A percentile compares a stretch with the other conserved stretches of the same genome.
Evolutionary conservation across 2,329 filamentous ascomycete genomes (phyloP).

Genomic region (Trichoderma gracile): DNA sequence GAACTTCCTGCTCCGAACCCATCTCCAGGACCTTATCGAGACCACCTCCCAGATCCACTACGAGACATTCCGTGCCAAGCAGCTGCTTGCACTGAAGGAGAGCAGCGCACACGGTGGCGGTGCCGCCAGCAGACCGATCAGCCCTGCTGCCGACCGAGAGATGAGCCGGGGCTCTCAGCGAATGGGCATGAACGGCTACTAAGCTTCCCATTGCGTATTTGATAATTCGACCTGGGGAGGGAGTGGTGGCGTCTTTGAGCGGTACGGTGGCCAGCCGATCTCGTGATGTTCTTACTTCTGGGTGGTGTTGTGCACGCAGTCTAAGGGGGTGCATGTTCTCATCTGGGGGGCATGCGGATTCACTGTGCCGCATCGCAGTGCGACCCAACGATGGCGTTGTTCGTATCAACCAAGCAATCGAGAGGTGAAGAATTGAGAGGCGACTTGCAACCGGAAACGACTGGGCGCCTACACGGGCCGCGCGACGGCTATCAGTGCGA

Average conservation of each 20-base stretch:
- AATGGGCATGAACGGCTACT: constrained; percentile 99
- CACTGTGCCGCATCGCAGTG: constrained; percentile 26
- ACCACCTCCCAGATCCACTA: constrained; percentile 99
- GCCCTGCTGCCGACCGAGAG: constrained; percentile 89
- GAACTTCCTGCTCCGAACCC: constrained; percentile 97
- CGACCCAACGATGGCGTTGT: constrained; percentile 29
- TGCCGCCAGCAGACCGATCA: constrained; percentile 84
- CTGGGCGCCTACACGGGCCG: constrained; percentile 11
- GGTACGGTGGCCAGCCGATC: constrained; percentile 28
- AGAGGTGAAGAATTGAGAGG: constrained; percentile 26
- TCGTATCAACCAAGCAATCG: constrained; percentile 29
- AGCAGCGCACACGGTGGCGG: constrained; percentile 81
- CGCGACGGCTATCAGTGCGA: background rate
- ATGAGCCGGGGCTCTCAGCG: constrained; percentile 95
- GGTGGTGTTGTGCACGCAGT: constrained; percentile 35
- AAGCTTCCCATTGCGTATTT: constrained; percentile 43
- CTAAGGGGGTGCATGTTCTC: constrained; percentile 31
- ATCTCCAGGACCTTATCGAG: constrained; percentile 98
- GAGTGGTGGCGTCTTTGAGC: constrained; percentile 41
- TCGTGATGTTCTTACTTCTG: constrained; percentile 37
- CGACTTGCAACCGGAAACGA: constrained; percentile 1
- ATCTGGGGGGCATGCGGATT: constrained; percentile 30
- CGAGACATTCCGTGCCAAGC: constrained; percentile 99
- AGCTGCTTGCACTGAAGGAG: constrained; percentile 96
- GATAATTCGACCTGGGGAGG: constrained; percentile 35